Percentiles rank a stretch among this genome's conserved stretches.
Evolutionary conservation across 75 land plant species (phyloP).

Genomic region (Sequoiadendron giganteum): DNA sequence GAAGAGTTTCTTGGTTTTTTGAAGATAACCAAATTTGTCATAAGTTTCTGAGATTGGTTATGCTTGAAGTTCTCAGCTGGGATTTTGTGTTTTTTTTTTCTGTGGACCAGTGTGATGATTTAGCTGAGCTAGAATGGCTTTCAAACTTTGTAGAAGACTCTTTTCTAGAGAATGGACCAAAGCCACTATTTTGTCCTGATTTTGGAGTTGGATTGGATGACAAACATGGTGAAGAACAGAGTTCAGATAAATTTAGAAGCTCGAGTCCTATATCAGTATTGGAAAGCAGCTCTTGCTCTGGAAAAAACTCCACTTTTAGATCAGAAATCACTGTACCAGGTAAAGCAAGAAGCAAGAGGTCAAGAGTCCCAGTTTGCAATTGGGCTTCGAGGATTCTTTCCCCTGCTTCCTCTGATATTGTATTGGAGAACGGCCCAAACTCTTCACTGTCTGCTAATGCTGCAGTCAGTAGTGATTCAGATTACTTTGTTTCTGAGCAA

Average conservation of each 20-base stretch:
- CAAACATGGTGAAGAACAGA: constrained; percentile 6
- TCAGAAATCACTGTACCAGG: constrained; percentile 17
- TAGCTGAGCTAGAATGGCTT: constrained; percentile 76
- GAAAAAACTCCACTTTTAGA: constrained; percentile 16
- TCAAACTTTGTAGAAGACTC: constrained; percentile 69
- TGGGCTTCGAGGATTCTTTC: constrained; percentile 37
- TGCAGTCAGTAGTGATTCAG: background rate
- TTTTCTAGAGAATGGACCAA: constrained; percentile 28
- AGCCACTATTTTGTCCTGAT: background rate
- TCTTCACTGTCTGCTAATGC: background rate
- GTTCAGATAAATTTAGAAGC: constrained; percentile 30
- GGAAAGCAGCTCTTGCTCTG: constrained; percentile 44
- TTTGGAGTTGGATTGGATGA: constrained; percentile 8
- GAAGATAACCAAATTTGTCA: background rate
- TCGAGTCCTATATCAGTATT: constrained; percentile 75
- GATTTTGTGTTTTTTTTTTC: background rate
- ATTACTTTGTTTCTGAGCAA: background rate
- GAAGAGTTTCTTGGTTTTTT: background rate
- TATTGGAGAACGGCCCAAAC: constrained; percentile 4
- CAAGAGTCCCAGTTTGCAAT: constrained; percentile 44
- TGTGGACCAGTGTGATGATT: constrained; percentile 61
- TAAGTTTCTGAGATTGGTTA: background rate
- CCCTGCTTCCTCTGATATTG: constrained; percentile 20
- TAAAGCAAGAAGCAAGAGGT: constrained; percentile 56
- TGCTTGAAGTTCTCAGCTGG: background rate